Base-by-base conservation (phyloP, 257 asterid species). In the Jacaranda copaia region DNA sequence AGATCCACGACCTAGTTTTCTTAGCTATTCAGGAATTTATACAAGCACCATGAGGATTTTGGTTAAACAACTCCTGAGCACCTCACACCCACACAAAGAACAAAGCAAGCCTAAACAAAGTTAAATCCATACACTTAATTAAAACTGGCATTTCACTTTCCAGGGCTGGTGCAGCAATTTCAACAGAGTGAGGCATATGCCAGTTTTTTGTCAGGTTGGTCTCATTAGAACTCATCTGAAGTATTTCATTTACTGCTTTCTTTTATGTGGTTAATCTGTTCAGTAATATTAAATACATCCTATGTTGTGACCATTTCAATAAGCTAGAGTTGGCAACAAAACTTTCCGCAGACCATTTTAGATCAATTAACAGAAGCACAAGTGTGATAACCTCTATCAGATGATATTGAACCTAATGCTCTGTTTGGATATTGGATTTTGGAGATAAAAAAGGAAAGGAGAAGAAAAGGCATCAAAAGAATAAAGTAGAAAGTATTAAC, bases 391-490 rank as follows among this genome's bases (percentile, higher is more conserved):
- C 57, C 52, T 42, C 16, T 43, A 15, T 35, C 51, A 18, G 15
- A 73, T 62, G 20, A 42, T 59, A 32, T 65, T 18, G 46, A 65
- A 75, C 36, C 68, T 39, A 59, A 73, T 46, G 39, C 45, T 40
- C 4, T 8, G 7, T 40, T 40, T 4, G 7, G 45, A 40, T 40
- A 8, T 40, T 42, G 46, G 46, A 42, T 42, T 42, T 42, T 6
- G 46, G 6, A 3, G 8, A 42, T 8, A 42, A 6, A 8, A 42
- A 42, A 5, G 1, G 8, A 42, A 42, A 8, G 46, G 46, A 42
- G 8, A 42, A 42, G 6, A 42, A 42, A 42, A 3, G 32, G 32
- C 8, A 42, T 42, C 6, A 42, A 42, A 42, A 42, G 46, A 25
- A 42, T 42, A 8, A 42, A 42, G 46, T 0, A 42, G 46, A 42